Base-by-base conservation (phyloP, 495 filamentous ascomycete genomes). In the Aspergillus heteromorphus region DNA sequence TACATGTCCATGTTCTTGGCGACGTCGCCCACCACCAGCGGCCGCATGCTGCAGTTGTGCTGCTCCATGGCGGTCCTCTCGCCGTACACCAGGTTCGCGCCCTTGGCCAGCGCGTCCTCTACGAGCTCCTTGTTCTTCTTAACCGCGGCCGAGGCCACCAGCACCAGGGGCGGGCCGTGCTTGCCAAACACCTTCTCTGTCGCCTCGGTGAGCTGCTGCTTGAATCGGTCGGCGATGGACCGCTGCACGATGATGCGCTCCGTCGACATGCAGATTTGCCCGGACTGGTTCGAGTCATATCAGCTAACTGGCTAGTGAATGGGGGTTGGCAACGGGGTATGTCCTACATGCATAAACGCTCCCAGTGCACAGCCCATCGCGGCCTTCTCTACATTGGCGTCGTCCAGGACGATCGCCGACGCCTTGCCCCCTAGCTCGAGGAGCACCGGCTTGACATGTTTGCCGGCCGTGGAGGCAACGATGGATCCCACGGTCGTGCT, bases 221-320 rank as follows among this genome's bases (percentile, higher is more conserved):
- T 79, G 67, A 95, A 97, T 43, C 80, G 65, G 10, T 77, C 76
- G 21, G 79, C 79, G 49, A 96, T 68, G 14, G 78, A 75, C 34
- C 81, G 80, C 64, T 95, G 87, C 19, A 96, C 88, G 18, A 96
- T 70, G 64, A 97, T 88, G 21, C 87, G 83, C 73, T 96, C 92
- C 0, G 91, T 95, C 2, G 83, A 81, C 92, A 97, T 93, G 75
- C 92, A 97, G 47, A 95, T 83, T 75, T 97, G 92, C 1, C 92
- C 92, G 19, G 81, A 73, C 72, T 83, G 57, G 41, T 38, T 53
- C 17, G 19, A 5, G 48, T 64, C 38, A 64, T 47, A 7, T 10
- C 2, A 9, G 30, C 23, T 20, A 3, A 25, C n/a, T n/a, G n/a
- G n/a, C n/a, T n/a, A n/a, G 14, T 23, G 17, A 25, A 11, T 19